Evolutionary conservation across 768 basidiomycete genomes (phyloP).

Genomic region (Epithele typhae): DNA sequence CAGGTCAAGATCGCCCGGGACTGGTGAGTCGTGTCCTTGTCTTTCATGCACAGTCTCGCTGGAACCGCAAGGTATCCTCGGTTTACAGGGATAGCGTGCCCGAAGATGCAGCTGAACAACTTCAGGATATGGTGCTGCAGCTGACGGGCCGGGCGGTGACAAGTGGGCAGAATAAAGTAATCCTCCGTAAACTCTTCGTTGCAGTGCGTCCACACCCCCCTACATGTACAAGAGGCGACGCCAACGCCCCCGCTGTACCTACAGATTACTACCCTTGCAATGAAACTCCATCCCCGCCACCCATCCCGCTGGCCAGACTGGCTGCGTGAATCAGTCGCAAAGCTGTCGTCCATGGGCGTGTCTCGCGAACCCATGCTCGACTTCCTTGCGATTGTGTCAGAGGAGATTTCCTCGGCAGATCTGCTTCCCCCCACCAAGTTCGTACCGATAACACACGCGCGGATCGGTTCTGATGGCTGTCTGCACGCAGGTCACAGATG

Average conservation of each 20-base stretch:
- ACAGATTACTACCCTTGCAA: conserved; percentile 63
- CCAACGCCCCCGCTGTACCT: background rate
- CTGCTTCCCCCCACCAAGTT: conserved; percentile 70
- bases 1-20: conserved; percentile 93
- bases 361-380: conserved; percentile 61
- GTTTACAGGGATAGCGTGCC: conserved; percentile 69
- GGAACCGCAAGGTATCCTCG: background rate
- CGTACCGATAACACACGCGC: conserved; percentile 22
- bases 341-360: conserved; percentile 57
- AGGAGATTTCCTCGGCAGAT: conserved; percentile 76
- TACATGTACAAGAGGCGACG: background rate
- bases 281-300: conserved; percentile 60
- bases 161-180: conserved; percentile 58
- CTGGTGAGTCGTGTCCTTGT: conserved; percentile 52
- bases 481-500: conserved; percentile 52
- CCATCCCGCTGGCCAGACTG: conserved; percentile 72
- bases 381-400: conserved; percentile 78
- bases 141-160: conserved; percentile 64
- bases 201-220: conserved; percentile 50
- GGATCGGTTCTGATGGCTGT: background rate
- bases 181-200: conserved; percentile 84
- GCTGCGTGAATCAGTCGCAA: conserved; percentile 59
- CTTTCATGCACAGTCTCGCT: background rate
- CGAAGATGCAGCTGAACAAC: conserved; percentile 45
- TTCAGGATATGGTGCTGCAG: conserved; percentile 66